phyloP scores from a whole-genome alignment of 768 basidiomycete genomes.

The Rubroboletus satanas region DNA sequence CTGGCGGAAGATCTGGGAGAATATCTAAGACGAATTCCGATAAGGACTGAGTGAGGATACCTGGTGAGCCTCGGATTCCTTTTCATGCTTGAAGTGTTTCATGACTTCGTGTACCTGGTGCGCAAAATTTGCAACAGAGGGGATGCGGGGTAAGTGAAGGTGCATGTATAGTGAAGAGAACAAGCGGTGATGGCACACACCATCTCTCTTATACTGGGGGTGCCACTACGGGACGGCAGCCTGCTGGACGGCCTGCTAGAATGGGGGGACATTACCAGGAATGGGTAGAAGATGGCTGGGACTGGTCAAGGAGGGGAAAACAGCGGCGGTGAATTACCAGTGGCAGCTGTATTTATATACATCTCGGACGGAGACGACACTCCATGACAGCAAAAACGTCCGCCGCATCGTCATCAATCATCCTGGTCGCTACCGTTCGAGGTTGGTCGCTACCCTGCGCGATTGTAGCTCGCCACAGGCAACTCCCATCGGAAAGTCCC shows the following conservation, averaged over 20 bases:
- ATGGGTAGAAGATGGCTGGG: background rate
- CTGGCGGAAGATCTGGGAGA: slow-evolving; percentile 66
- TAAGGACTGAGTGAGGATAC: slow-evolving; percentile 32
- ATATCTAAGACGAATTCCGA: slow-evolving; percentile 1
- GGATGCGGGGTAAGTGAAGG: slow-evolving; percentile 27
- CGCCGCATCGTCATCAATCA: background rate
- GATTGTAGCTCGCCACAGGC: background rate
- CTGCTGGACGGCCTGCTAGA: slow-evolving; percentile 28
- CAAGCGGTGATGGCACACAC: slow-evolving; percentile 26
- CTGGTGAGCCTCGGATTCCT: slow-evolving; percentile 86
- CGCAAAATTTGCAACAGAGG: slow-evolving; percentile 32
- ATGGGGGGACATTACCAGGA: slow-evolving; percentile 21
- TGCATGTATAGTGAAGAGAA: slow-evolving; percentile 17
- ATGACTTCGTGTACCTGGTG: slow-evolving; percentile 67
- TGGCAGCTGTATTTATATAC: slow-evolving; percentile 20
- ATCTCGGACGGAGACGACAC: background rate
- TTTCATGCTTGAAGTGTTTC: slow-evolving; percentile 67
- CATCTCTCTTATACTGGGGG: slow-evolving; percentile 41
- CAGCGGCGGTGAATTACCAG: background rate
- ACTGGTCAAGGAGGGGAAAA: slow-evolving; percentile 11
- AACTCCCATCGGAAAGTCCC: slow-evolving; percentile 9
- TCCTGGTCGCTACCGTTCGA: background rate
- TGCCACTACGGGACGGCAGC: slow-evolving; percentile 36
- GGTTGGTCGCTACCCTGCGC: no score
- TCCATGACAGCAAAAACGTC: background rate